Base-by-base conservation (phyloP, 768 basidiomycete genomes). In the Auriculariales sp. region DNA sequence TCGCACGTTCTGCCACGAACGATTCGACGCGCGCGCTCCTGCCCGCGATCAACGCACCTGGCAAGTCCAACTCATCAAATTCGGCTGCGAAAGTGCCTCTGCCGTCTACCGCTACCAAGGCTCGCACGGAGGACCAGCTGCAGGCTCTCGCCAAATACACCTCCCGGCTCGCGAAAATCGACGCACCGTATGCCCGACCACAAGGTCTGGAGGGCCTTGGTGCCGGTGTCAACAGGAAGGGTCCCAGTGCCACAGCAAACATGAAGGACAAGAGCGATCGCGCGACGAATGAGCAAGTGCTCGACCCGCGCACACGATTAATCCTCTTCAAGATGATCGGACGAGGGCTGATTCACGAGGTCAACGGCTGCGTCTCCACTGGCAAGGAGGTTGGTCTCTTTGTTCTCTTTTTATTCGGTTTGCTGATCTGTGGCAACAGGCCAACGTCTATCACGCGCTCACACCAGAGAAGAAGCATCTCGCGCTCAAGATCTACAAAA, bases 401-500 rank as follows among this genome's bases (percentile, higher is more conserved):
- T 44, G 24, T 52, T 46, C 47, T 28, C 50, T 22, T 22, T 14
- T 17, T 39, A 5, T 14, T 46, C 5, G 35, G 11, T 47, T 30
- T 49, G 31, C 25, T 47, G 35, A 54, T 51, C 15, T 51, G 30
- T 14, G 17, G 33, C 15, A 4, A 3, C 56, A 94, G 91, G 94
- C 94, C 7, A 98, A 98, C 58, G 95, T 99, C 11, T 99, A 99
- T 62, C 92, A 97, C 59, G 91, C 92, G 1, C 60, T 85, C 30
- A 71, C 74, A 0, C 70, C 75, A 0, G 64, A 66, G 3, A 61
- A 59, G 3, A 54, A 57, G 19, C 88, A 94, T 59, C 69, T 95
- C 35, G 95, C 95, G 0, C 75, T 98, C 52, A 99, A 99, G 64
- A 91, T 99, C 52, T 99, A 93, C 72, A 95, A 98, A 63, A 99